Base-by-base conservation (phyloP, 2,329 filamentous ascomycete species). In the Fusarium beomiforme region DNA sequence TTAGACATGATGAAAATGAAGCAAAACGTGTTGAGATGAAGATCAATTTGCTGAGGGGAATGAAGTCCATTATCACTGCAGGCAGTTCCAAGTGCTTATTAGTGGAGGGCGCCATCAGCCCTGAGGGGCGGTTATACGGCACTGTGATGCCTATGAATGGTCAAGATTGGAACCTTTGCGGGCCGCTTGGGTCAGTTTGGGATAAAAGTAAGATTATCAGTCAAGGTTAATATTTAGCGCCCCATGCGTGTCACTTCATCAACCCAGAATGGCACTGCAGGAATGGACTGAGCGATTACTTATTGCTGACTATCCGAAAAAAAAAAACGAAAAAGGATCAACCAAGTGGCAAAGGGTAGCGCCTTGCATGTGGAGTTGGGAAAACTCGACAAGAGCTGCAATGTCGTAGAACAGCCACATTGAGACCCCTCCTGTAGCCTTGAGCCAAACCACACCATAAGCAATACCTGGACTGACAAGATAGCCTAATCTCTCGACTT, bases 41-140 rank as follows among this genome's bases (percentile, higher is more conserved):
- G 6, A 26, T 36, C 14, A 23, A 16, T 23, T 9, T n/a, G 6
- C 19, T 14, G 37, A 33, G 17, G 21, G 31, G 19, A 47, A 23
- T 29, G n/a, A 44, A 58, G 49, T 23, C 29, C n/a, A 34, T 64
- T 43, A 43, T 49, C 17, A 47, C 9, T 26, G 11, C 12, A 17
- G n/a, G 11, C 12, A 17, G n/a, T 19, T 17, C 50, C 23, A 39
- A 36, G 44, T 26, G 17, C 12, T 11, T 36, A 24, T 11, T 36
- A 24, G 58, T 17, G 31, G 55, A 14, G 16, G 17, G 31, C 24
- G 19, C 33, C 19, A 34, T 24, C 37, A 65, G 37, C 50, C 60
- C 17, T 59, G 43, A 8, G 9, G 16, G 39, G 49, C 60, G 50
- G 62, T 13, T 65, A 65, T 43, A 14, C 62, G 62, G 50, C 62